Percentiles rank a stretch among this genome's conserved stretches.
phyloP scores from a whole-genome alignment of 306 rosid genomes.

The Fragaria vesca region DNA sequence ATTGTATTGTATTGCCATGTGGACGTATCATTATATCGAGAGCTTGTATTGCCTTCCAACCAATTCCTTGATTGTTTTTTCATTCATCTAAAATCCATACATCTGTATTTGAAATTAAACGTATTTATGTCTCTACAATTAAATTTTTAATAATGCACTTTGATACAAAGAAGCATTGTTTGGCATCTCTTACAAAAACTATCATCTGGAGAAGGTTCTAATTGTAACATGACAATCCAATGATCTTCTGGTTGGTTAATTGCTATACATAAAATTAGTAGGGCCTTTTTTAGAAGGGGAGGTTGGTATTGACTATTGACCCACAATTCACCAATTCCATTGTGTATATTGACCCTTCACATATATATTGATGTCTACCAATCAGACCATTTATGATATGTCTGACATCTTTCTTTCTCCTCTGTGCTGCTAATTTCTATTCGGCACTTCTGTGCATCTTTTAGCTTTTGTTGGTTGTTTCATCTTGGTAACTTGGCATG shows the following conservation, averaged over 20 bases:
- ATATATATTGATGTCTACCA: neutral
- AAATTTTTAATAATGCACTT: neutral
- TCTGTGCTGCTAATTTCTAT: too few species aligned
- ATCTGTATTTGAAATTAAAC: neutral
- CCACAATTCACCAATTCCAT: neutral
- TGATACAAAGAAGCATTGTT: neutral
- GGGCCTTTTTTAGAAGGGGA: neutral
- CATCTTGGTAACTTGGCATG: neutral
- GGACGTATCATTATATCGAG: neutral
- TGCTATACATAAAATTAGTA: neutral
- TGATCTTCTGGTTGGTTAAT: neutral
- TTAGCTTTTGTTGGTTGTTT: neutral
- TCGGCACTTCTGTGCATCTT: neutral
- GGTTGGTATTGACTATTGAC: neutral
- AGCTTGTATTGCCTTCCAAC: constrained; percentile 2
- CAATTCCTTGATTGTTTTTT: too few species aligned
- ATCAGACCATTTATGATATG: neutral
- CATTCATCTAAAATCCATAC: neutral
- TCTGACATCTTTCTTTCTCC: neutral
- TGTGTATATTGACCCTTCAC: neutral
- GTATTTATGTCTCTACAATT: neutral
- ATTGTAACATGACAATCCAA: neutral
- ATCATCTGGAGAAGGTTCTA: neutral
- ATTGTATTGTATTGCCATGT: constrained; percentile 8
- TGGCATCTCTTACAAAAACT: neutral